Evolutionary conservation across 495 filamentous ascomycete species (phyloP).

Genomic region (Evansstolkia leycettana): DNA sequence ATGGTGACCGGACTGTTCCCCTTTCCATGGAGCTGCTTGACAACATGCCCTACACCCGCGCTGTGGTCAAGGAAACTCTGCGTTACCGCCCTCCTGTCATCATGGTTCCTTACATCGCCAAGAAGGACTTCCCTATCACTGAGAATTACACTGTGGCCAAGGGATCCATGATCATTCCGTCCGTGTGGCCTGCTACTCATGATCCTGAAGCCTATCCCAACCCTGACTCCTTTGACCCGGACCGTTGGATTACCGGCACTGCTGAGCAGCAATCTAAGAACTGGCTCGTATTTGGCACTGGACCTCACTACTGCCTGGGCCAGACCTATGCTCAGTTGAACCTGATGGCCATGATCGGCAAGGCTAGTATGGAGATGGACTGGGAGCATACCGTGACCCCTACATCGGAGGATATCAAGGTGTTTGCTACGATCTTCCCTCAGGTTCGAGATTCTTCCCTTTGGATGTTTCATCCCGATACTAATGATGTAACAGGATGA

Average conservation of each 20-base stretch:
- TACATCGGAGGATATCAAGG: constrained; percentile 85
- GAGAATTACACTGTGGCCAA: constrained; percentile 82
- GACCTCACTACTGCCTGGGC: constrained; percentile 92
- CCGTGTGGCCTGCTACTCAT: constrained; percentile 79
- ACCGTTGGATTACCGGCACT: constrained; percentile 82
- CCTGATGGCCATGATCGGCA: constrained; percentile 83
- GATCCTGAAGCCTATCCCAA: constrained; percentile 88
- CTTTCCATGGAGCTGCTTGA: constrained; percentile 79
- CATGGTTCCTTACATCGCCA: constrained; percentile 93
- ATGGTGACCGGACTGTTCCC: constrained; percentile 59
- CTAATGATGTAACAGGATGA: constrained; percentile 25
- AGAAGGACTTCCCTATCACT: constrained; percentile 91
- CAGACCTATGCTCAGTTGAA: constrained; percentile 89
- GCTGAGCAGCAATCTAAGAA: constrained; percentile 93
- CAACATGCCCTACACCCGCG: constrained; percentile 79
- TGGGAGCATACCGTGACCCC: constrained; percentile 82
- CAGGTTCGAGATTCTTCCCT: constrained; percentile 47
- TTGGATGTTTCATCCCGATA: not conserved
- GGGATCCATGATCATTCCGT: constrained; percentile 88
- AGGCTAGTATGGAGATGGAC: constrained; percentile 80
- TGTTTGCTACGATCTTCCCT: constrained; percentile 97
- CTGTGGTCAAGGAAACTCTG: constrained; percentile 84
- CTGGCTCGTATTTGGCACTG: constrained; percentile 92
- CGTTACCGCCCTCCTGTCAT: constrained; percentile 94
- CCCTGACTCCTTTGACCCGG: constrained; percentile 76